Percentiles rank a stretch among this genome's conserved stretches.
phyloP scores from a whole-genome alignment of 2,329 filamentous ascomycete species.

The Teratosphaeria zuluensis region DNA sequence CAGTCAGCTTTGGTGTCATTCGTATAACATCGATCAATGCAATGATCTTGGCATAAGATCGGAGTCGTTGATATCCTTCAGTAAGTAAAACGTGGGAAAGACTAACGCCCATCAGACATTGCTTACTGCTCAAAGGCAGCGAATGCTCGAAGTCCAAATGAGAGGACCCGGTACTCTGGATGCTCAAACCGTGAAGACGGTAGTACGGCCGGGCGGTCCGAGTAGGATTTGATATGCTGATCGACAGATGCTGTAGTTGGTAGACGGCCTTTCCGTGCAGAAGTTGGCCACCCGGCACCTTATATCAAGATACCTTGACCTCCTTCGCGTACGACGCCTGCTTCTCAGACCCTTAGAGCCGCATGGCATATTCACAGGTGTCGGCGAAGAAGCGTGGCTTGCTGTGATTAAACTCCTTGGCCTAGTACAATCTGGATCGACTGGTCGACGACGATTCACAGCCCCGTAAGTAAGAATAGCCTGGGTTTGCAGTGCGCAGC shows the following conservation, averaged over 20 bases:
- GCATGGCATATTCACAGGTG: neutral
- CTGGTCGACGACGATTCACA: neutral
- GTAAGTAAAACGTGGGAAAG: neutral
- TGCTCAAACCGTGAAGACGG: neutral
- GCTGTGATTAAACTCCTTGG: neutral
- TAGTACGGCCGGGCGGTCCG: neutral
- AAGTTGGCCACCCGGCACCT: neutral
- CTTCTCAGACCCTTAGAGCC: neutral
- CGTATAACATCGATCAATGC: neutral
- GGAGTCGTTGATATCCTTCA: neutral
- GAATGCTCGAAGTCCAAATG: neutral
- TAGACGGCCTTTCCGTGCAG: neutral
- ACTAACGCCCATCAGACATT: slow-evolving; percentile 49
- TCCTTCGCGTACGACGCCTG: neutral
- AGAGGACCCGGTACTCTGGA: neutral
- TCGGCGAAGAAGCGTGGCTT: neutral
- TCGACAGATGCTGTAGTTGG: neutral
- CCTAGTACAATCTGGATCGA: neutral
- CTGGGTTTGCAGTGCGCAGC: neutral
- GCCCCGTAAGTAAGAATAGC: neutral
- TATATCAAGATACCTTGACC: neutral
- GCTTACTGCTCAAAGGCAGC: neutral
- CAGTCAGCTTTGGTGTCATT: slow-evolving; percentile 4
- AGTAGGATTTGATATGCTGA: neutral
- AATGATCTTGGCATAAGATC: neutral